These are phyloP conservation scores for Logfia minima DNA, from an alignment of 129 eudicot genomes.

Conservation along the genomic window DNA sequence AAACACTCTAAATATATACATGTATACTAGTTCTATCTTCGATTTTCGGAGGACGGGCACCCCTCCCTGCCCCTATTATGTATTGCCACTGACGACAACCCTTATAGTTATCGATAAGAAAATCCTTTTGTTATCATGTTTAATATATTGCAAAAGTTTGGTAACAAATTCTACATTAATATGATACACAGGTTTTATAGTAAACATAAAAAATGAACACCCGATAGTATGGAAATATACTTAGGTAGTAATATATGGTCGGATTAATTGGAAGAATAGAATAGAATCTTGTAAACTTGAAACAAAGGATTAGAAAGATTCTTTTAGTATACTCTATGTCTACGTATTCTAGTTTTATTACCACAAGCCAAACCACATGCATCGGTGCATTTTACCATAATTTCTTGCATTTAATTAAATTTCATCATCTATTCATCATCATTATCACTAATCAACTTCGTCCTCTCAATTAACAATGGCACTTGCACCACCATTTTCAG, in stretches of 20 bases:
- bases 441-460: not conserved
- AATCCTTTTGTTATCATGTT: too few relatives aligned
- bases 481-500: slow-evolving; percentile 16
- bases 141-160: too few relatives aligned
- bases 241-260: not conserved
- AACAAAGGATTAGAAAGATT: slow-evolving; percentile 25
- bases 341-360: slow-evolving; percentile 32
- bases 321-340: slow-evolving; percentile 14
- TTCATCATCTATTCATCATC: not conserved
- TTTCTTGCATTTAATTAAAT: not conserved
- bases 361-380: slow-evolving; percentile 32
- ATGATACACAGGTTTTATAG: not conserved
- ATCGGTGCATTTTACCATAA: slow-evolving; percentile 25
- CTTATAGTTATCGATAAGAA: too few relatives aligned
- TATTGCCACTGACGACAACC: too few relatives aligned
- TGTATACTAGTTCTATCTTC: too few relatives aligned
- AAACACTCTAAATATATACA: too few relatives aligned
- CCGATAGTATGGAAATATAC: not conserved
- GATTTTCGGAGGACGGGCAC: too few relatives aligned
- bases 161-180: too few relatives aligned
- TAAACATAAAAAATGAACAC: not conserved
- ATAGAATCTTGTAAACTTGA: slow-evolving; percentile 31
- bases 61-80: too few relatives aligned
- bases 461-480: not conserved
- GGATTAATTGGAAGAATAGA: slow-evolving; percentile 23